Evolutionary conservation across 495 filamentous ascomycete genomes (phyloP), one percentile per base, ranked within the genome.

Genomic region (Daldinia vernicosa): DNA sequence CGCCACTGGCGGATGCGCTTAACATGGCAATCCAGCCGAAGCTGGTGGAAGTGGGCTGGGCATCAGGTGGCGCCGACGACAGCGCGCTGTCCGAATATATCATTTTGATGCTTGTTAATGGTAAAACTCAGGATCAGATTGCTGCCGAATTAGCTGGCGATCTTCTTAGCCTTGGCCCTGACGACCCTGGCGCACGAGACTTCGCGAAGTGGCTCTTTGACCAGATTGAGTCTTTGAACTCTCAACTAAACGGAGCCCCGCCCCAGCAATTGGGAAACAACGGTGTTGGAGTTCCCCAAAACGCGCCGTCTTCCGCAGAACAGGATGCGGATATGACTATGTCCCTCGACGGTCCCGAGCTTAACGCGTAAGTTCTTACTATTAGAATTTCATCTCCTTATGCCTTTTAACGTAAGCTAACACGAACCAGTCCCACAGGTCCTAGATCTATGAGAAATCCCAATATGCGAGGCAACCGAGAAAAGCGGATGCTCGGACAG

Each of bases 1-100:
- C 92, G 76, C 92, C 93, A 22, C 84, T 98, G 60, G 93, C 93
- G 66, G 88, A 92, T 63, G 90, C 92, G 33, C 85, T 99, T 50
- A 91, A 89, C 75, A 83, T 83, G 79, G 90, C 86, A 43, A 92
- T 97, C 57, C 92, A 95, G 78, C 90, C 92, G n/a, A 98, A 98
- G 80, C 81, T 99, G 71, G 89, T 93, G n/a, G 95, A 99, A 79
- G 90, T 94, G 63, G 94, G 93, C 63, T 98, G 95, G 95, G 92
- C 88, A 47, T 88, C 90, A 50, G 91, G 90, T 45, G 90, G 89
- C 63, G 84, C 87, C 68, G 92, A 94, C 75, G 95, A 93, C 74
- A 89, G 91, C 15, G 91, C 93, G 12, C 85, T 99, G 63, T 90
- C 93, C 45, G 95, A 99, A 80, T 99, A 98, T 78, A 95, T 99